Evolutionary conservation across 1,284 basidiomycete genomes (phyloP).

Genomic region (Melampsora occidentalis): DNA sequence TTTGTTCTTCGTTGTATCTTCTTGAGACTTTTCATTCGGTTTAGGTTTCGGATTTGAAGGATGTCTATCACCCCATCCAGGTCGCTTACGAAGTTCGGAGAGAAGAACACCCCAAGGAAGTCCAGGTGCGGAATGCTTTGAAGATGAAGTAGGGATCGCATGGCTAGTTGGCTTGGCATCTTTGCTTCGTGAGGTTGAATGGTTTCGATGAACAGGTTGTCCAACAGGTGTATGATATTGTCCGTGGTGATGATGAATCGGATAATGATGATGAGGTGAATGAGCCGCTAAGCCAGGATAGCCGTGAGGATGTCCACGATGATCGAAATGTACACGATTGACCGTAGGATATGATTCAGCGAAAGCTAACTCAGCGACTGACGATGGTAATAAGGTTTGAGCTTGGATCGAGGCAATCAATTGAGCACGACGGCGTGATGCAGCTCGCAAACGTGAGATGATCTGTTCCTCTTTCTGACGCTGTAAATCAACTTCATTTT

Average conservation of each 20-base stretch:
- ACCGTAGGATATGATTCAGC: background rate
- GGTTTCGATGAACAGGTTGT: too few species aligned
- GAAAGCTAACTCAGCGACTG: background rate
- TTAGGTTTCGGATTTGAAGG: background rate
- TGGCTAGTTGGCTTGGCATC: background rate
- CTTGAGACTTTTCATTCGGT: background rate
- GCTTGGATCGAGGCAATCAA: background rate
- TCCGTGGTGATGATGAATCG: background rate
- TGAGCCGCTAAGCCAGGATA: background rate
- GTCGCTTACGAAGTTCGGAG: background rate
- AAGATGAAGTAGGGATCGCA: background rate
- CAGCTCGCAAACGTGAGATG: background rate
- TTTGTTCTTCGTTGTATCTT: too few species aligned
- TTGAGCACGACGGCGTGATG: background rate
- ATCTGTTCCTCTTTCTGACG: background rate
- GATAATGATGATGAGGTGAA: background rate
- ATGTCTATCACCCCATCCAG: background rate
- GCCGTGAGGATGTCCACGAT: background rate
- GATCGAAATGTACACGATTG: background rate
- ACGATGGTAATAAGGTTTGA: background rate
- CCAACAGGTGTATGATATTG: background rate
- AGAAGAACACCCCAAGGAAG: background rate
- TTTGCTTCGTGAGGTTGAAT: background rate
- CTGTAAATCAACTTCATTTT: background rate
- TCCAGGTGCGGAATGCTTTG: background rate